Evolutionary conservation across 345 rosid species (phyloP), one percentile per base, ranked within the genome.

Genomic region (Sonneratia alba): DNA sequence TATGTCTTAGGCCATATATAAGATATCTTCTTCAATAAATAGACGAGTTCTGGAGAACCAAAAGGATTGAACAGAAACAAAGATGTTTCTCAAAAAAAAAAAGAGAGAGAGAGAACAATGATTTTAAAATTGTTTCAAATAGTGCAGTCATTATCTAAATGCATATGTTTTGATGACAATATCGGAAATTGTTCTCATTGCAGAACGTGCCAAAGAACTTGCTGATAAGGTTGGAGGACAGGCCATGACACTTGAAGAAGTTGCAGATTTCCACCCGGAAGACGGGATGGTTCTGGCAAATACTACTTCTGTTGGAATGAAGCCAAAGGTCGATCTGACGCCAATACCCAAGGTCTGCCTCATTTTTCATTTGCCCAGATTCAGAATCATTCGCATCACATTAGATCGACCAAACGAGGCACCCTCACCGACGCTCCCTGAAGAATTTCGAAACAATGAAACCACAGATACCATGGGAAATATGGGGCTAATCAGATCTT

Each of bases 291-390:
- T 88, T 78, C 88, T 88, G 36, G 89, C 89, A 12, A 88, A 88
- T 72, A 89, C 88, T 68, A 84, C 92, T 15, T 87, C 89, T 0
- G 15, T 88, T 19, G 89, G 92, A 66, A 88, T 88, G 92, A 88
- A 81, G 69, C 87, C 89, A 8, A 86, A 77, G 68, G 79, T 73
- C 2, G 84, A 84, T 10, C 76, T 85, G 18, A 77, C 83, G 22
- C 89, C 92, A 3, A 79, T 86, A 9, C 71, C 87, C 11, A 78
- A 84, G 91, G 91, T 87, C 27, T 64, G 70, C 45, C 6, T 53
- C 59, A 22, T 53, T 21, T 53, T 53, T 21, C 59, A 53, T 16
- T 21, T 53, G 22, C 22, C 51, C 51, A 47, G 15, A 13, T 47
- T 13, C 15, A 8, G 51, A 47, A 47, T 47, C 43, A 40, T 40